Conservation (phyloP, 176 grass and related monocot genomes). For the sorghum (Sorghum bicolor) region Sorghum_bicolor_NCBIv3 NC_012871.2:61405001-61405500, state of each 20-base stretch:
- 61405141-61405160: background rate
- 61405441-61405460: background rate
- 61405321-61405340: conserved; percentile 5
- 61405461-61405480: background rate
- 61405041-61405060: no score
- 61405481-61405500: background rate
- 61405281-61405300: conserved; percentile 32
- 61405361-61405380: background rate
- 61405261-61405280: background rate
- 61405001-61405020: no score
- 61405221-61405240: background rate
- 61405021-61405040: no score
- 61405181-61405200: background rate
- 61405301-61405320: conserved; percentile 88
- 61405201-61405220: background rate
- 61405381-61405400: conserved; percentile 56
- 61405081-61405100: conserved; percentile 13
- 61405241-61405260: background rate
- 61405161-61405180: conserved; percentile 11
- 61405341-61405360: background rate
- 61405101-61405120: background rate
- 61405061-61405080: conserved; percentile 12
- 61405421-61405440: background rate
- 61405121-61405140: conserved; percentile 30
- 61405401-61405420: conserved; percentile 78